phyloP scores from a whole-genome alignment of 1,284 basidiomycete genomes.

The Cutaneotrichosporon mucoides region DNA sequence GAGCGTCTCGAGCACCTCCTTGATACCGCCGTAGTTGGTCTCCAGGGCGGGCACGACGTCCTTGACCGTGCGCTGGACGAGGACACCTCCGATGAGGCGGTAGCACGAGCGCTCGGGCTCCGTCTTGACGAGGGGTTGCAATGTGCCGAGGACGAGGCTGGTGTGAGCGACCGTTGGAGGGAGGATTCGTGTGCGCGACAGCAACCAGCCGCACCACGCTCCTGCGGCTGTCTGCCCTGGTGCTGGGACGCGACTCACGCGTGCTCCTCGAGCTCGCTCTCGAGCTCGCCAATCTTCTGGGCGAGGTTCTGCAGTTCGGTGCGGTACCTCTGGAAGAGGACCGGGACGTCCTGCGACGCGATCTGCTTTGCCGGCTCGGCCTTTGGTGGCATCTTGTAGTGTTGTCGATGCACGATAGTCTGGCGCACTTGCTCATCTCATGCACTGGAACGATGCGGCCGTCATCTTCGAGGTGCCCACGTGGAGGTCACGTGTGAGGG shows the following conservation, averaged over 20 bases:
- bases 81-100: constrained; percentile 88
- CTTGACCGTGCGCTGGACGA: constrained; percentile 92
- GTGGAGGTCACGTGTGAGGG: background rate
- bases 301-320: constrained; percentile 80
- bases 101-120: constrained; percentile 94
- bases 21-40: constrained; percentile 82
- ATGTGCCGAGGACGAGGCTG: constrained; percentile 83
- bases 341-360: constrained; percentile 37
- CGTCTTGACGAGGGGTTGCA: constrained; percentile 63
- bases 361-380: constrained; percentile 26
- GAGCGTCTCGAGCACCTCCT: constrained; percentile 68
- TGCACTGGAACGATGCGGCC: too few species aligned
- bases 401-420: background rate
- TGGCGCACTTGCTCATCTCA: too few species aligned
- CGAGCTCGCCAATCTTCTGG: constrained; percentile 87
- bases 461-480: background rate
- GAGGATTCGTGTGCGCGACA: too few species aligned
- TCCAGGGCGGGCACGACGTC: constrained; percentile 88
- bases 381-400: constrained; percentile 38
- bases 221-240: background rate
- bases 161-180: background rate
- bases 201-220: too few species aligned
- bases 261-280: constrained; percentile 89
- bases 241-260: constrained; percentile 39
- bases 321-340: constrained; percentile 57